Evolutionary conservation across 176 grass and related monocot species (phyloP), one percentile per base, ranked within the genome.

Genomic region (Canna indica): DNA sequence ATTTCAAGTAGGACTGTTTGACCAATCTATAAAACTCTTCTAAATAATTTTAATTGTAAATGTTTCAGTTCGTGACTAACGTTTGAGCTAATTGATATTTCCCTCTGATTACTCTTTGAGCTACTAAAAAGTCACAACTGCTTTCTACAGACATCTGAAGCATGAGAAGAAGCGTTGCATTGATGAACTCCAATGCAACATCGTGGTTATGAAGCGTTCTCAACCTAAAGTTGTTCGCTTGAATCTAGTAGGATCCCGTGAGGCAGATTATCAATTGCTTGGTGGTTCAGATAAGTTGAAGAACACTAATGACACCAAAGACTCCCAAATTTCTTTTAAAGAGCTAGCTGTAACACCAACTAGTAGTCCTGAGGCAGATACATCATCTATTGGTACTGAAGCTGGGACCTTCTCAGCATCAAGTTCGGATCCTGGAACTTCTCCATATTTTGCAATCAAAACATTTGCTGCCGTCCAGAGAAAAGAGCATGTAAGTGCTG

Each of bases 121-220:
- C 6, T 58, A 26, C 26, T 11, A 28, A 26, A 3, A 62, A 11
- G 59, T 26, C 36, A 35, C 13, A 75, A 44, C 71, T n/a, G n/a
- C n/a, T 87, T 65, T 67, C 2, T 53, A 38, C 47, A 99, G 94
- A 84, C 86, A 99, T 39, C 77, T 99, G 82, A 99, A 90, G 69
- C 86, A 99, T 68, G 94, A 99, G 68, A 89, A 99, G 56, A 99
- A 93, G 46, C 81, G 66, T 33, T 99, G 89, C 64, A 74, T 99
- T 46, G 86, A 99, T 74, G 94, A 99, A 66, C 78, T 99, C 30
- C 94, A 90, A 47, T 99, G 94, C 62, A 99, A 99, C 67, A 99
- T 99, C 42, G 89, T 93, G 36, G 86, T 93, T 53, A 99, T 99
- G 94, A 99, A 99, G 81, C 86, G 86, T 32, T 99, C 84, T 24